Evolutionary conservation across 768 basidiomycete species (phyloP).

Genomic region (Hypholoma sublateritium): DNA sequence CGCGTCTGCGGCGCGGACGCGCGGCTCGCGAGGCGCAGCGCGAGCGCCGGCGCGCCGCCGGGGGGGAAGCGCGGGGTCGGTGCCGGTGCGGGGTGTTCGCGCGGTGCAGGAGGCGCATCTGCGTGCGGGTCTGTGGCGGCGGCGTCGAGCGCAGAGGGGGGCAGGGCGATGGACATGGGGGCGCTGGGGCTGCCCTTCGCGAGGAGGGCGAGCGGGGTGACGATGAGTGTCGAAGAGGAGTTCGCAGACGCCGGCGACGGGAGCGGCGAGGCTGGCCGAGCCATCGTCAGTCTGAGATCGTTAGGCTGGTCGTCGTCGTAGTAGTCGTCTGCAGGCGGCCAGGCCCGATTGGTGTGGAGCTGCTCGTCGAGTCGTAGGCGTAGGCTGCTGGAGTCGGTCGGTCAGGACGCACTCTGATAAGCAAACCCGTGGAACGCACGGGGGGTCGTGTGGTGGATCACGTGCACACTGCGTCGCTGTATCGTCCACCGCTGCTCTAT

Average conservation of each 20-base stretch:
- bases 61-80: neutral
- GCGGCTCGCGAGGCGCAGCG: too few relatives aligned
- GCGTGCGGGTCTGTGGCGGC: neutral
- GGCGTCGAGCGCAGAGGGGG: neutral
- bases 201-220: neutral
- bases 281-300: neutral
- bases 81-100: neutral
- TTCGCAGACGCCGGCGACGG: conserved; percentile 2
- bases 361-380: too few relatives aligned
- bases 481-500: neutral
- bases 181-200: neutral
- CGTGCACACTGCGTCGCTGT: neutral
- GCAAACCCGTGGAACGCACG: neutral
- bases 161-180: neutral
- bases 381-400: too few relatives aligned
- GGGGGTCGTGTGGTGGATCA: neutral
- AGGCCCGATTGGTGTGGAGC: too few relatives aligned
- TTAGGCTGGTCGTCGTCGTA: neutral
- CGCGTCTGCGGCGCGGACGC: neutral
- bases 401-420: too few relatives aligned
- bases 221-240: conserved; percentile 5
- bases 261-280: neutral
- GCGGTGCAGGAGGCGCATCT: neutral
- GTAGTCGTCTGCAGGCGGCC: too few relatives aligned
- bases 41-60: neutral